Base-by-base conservation (phyloP, 78 protist species). In the Dictyostelium firmibasis region DNA sequence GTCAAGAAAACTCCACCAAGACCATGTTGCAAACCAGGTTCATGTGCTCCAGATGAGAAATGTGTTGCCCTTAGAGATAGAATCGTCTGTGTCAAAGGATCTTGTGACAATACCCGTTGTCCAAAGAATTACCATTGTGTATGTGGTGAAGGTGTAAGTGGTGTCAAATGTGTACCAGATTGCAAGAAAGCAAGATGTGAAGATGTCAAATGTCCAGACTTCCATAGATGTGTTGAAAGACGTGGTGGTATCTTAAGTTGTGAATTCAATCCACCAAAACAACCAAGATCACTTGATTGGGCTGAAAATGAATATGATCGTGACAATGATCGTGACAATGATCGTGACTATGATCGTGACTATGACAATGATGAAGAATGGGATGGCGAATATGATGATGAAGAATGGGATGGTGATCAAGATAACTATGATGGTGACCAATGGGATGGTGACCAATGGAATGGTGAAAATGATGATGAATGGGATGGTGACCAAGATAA, bases 81-180 rank as follows among this genome's bases (percentile, higher is more conserved):
- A 27, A 67, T 67, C 35, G 27, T 27, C 8, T 67, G 75, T 67
- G 18, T 67, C 0, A 36, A 35, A 50, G n/a, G n/a, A 25, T 20
- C 74, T 8, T 81, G 85, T 50, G 85, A 81, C 8, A 81, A 41
- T 31, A 53, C 60, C 14, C 57, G 35, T 25, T 81, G 85, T 36
- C 72, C 72, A 14, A n/a, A 29, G 3, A 53, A 53, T 29, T 36
- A 75, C 8, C 41, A 75, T 20, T 81, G 44, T 3, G 25, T 14
- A 3, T 41, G 64, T 77, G 83, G 31, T 23, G 84, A 23, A 41
- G 10, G 29, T 4, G 4, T n/a, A 31, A 43, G 23, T 29, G 47
- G 33, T 14, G 41, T 33, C 36, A 47, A 47, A 47, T 81, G 85
- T 81, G 85, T 81, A 29, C 60, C 60, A 35, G 31, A 33, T 36